Evolutionary conservation across 2,329 filamentous ascomycete species (phyloP).

Genomic region (Dactylellina parvicollis): DNA sequence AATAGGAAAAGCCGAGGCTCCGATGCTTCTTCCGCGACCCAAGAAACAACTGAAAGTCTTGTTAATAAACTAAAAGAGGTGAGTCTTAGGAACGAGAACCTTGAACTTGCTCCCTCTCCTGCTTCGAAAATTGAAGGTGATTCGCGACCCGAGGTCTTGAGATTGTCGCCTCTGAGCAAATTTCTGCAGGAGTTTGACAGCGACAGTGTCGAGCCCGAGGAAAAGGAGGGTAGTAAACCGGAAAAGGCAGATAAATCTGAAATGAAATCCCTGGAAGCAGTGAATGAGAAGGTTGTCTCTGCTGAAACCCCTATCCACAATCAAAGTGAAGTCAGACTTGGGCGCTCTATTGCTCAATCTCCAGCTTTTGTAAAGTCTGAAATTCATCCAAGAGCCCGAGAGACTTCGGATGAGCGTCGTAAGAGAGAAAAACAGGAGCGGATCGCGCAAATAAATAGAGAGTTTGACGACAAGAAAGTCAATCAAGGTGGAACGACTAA

Average conservation of each 20-base stretch:
- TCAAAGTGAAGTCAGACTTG: no score
- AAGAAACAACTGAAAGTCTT: neutral
- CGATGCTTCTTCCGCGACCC: no score
- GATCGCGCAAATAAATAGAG: conserved; percentile 28
- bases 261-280: no score
- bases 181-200: conserved; percentile 6
- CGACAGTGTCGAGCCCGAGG: neutral
- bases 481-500: neutral
- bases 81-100: neutral
- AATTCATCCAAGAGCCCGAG: no score
- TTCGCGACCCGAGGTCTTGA: neutral
- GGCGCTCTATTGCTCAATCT: no score
- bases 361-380: no score
- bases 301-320: no score
- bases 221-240: neutral
- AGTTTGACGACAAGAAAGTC: conserved; percentile 12
- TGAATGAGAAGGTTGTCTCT: no score
- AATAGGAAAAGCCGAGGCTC: neutral
- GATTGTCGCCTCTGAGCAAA: neutral
- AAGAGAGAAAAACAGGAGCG: conserved; percentile 40
- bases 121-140: neutral
- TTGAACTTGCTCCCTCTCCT: neutral
- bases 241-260: no score
- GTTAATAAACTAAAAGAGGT: neutral
- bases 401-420: conserved; percentile 34